phyloP scores from a whole-genome alignment of 345 rosid genomes.

The Populus nigra region DNA sequence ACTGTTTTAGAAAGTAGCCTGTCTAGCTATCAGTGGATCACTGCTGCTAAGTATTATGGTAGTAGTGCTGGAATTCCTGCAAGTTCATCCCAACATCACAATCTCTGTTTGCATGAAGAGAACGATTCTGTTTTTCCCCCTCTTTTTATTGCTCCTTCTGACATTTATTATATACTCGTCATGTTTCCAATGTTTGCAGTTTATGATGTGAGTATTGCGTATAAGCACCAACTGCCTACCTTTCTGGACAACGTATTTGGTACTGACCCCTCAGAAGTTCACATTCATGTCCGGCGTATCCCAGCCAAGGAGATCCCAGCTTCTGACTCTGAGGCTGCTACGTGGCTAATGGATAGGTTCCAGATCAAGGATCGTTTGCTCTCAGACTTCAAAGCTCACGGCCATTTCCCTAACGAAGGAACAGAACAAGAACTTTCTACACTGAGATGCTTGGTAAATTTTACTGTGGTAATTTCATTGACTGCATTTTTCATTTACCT shows the following conservation, averaged over 20 bases:
- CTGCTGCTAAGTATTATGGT: neutral
- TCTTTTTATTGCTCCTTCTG: neutral
- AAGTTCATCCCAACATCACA: neutral
- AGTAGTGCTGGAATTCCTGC: neutral
- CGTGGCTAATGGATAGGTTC: slow-evolving; percentile 62
- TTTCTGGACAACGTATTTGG: slow-evolving; percentile 84
- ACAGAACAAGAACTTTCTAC: slow-evolving; percentile 48
- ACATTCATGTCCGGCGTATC: slow-evolving; percentile 63
- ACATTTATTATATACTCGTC: neutral
- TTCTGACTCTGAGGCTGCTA: slow-evolving; percentile 44
- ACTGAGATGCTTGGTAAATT: slow-evolving; percentile 46
- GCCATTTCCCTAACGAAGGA: slow-evolving; percentile 54
- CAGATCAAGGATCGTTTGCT: slow-evolving; percentile 60
- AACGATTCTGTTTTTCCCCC: neutral
- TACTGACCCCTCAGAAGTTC: slow-evolving; percentile 78
- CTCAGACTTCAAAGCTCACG: slow-evolving; percentile 50
- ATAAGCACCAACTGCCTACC: slow-evolving; percentile 63
- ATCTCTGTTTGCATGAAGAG: neutral
- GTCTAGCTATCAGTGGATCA: neutral
- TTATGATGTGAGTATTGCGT: slow-evolving; percentile 71
- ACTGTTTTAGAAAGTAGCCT: neutral
- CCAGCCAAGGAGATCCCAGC: slow-evolving; percentile 43
- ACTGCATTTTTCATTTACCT: slow-evolving; percentile 56
- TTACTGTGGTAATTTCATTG: slow-evolving; percentile 41
- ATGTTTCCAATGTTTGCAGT: slow-evolving; percentile 44